Conservation (phyloP, 129 eudicot genomes). For the Kitagawia praeruptora region DNA sequence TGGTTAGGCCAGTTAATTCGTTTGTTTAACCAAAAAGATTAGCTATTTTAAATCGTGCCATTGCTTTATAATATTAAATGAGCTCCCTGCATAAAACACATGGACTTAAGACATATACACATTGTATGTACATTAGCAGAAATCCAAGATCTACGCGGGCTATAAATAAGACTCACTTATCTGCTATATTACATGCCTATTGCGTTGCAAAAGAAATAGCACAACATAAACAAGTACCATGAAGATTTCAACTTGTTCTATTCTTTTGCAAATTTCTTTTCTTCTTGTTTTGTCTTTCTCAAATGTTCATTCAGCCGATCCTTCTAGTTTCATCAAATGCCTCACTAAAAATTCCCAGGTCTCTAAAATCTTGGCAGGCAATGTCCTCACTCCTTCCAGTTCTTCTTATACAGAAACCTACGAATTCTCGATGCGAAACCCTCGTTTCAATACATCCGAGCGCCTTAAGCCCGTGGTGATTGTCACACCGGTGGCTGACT, state of each 20-base stretch:
- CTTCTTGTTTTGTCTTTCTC: background rate
- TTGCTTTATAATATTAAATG: background rate
- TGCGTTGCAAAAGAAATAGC: background rate
- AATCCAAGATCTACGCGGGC: background rate
- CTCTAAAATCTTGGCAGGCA: background rate
- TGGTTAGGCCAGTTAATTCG: background rate
- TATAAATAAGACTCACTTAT: background rate
- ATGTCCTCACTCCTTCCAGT: background rate
- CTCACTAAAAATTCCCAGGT: background rate
- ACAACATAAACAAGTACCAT: background rate
- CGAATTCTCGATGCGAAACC: constrained; percentile 4
- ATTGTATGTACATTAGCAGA: background rate
- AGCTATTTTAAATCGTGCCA: background rate
- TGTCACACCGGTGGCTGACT: constrained; percentile 3
- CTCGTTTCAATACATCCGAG: background rate
- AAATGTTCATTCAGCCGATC: background rate
- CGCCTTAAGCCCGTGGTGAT: background rate
- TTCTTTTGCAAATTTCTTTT: background rate
- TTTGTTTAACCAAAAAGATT: background rate
- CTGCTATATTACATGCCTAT: background rate
- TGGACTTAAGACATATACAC: background rate
- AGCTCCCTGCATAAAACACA: background rate
- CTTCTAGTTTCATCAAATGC: background rate
- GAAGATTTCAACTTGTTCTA: constrained; percentile 1
- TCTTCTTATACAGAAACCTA: background rate